Evolutionary conservation across 2,329 filamentous ascomycete genomes (phyloP), one percentile per base, ranked within the genome.

Genomic region (Apiospora kogelbergensis): DNA sequence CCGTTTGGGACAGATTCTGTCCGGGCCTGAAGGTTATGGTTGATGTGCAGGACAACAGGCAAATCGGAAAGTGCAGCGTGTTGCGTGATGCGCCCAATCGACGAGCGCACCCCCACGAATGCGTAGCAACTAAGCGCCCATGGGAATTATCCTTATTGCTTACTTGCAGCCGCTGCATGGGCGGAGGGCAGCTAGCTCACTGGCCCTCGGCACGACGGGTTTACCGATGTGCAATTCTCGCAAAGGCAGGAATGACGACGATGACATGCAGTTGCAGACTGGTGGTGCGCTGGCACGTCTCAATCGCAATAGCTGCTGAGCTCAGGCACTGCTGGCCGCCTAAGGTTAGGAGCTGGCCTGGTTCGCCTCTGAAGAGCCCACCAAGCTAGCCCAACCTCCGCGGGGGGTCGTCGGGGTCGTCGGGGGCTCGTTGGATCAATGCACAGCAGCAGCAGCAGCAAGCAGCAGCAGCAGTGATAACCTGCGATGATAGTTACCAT

Each of bases 191-290:
- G 33, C 33, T 33, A 3, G 24, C 24, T 60, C 30, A 60, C 26
- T 60, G 53, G 53, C 26, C 46, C 10, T 53, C n/a, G 22, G 11
- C 2, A 45, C 13, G 24, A 13, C n/a, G 45, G 45, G 6, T 33
- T 33, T 26, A 26, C 15, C 2, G 26, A 10, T 3, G 48, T 30
- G 26, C 20, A 15, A 33, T 15, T 53, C 15, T 57, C 24, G 48
- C 48, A 20, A 22, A 11, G 7, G 15, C 20, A 17, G 20, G 17
- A 60, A 37, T 60, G 53, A 60, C 53, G 26, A 60, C 53, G 26
- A 60, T 60, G 53, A 37, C 53, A 60, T 60, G 53, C 53, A 60
- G 53, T 60, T 60, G 53, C 53, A 60, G 9, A 33, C 3, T n/a
- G 9, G 17, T n/a, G 9, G 17, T 60, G 53, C 53, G 53, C 30